Base-by-base conservation (phyloP, 805 yeast genomes). In the Tetrapisispora taiwanensis region DNA sequence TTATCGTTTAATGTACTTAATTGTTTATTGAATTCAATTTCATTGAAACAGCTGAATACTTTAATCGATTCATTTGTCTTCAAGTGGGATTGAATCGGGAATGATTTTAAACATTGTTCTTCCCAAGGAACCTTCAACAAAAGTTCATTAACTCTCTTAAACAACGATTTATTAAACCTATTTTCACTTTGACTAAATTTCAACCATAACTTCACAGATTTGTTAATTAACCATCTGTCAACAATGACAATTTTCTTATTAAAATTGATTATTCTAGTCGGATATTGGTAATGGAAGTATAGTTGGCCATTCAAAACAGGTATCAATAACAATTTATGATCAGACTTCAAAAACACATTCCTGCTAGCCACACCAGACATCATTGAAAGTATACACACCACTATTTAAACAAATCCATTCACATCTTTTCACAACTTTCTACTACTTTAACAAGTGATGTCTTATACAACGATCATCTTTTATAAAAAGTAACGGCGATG, bases 101-200 rank as follows among this genome's bases (percentile, higher is more conserved):
- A 75, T 2, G 90, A 75, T 48, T 78, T 70, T 47, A 89, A 67
- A 38, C 87, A 75, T 54, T 76, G 74, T 56, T 89, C 97, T 51
- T 81, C 79, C 76, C 90, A 89, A 2, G 90, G 86, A 7, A 84
- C 76, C 19, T 76, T 70, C 42, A 75, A 73, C 51, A 88, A 60
- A 33, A 82, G 68, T 44, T 59, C 61, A 36, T 75, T 71, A 14
- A 81, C 74, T 48, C 68, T 67, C 3, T 56, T 41, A 2, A 83
- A 87, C 37, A 88, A 72, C 43, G 68, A 71, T 50, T 73, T 67
- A 60, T 86, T 86, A 54, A 81, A 63, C 9, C 67, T 56, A 32
- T 69, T 64, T 2, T 79, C 70, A 1, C 94, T 81, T 1, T 62
- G 58, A 36, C 68, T 71, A 58, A 89, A 60, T 42, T 73, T 75